Evolutionary conservation across 2,329 filamentous ascomycete species (phyloP), one percentile per base, ranked within the genome.

Genomic region (Microthyrium microscopicum): DNA sequence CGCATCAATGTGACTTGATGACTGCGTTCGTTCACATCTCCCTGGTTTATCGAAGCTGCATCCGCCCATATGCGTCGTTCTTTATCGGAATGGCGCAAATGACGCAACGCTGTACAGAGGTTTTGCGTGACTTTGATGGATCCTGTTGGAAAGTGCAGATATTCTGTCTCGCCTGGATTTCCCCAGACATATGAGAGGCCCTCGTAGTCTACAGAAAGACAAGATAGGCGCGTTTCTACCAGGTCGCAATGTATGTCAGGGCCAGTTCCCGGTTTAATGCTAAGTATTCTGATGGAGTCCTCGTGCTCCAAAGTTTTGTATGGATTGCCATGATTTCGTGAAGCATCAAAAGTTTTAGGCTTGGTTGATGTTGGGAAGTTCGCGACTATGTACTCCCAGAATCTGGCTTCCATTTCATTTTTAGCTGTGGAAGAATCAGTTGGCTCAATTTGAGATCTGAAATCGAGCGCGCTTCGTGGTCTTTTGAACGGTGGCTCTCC

Each of bases 31-130:
- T 25, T 7, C 2, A 11, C 5, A 21, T 39, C 27, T 5, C 5
- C 12, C 26, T 39, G 39, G 18, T 40, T 33, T 18, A 40, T 40
- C 16, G 37, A 40, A 2, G 36, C 20, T 4, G 37, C 37, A 18
- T 40, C 39, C 3, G 37, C 37, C 39, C 39, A 40, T 7, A 40
- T 20, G 5, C 33, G 5, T 11, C 22, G 20, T 5, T 22, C 12
- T 6, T 26, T 15, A 24, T 24, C 24, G 6, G 6, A n/a, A 9
- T 21, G 21, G 3, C 39, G 32, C 5, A 40, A 29, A 8, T 12
- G 18, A 7, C 15, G 18, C 2, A 40, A 30, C 7, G 25, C 39
- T 5, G 6, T 18, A 7, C 5, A 5, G 5, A 36, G 34, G 18
- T 34, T 36, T 6, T 5, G 7, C 5, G 28, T 11, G 4, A 40